Conservation (phyloP, 2,329 filamentous ascomycete genomes). For the Cercospora sp. region DNA sequence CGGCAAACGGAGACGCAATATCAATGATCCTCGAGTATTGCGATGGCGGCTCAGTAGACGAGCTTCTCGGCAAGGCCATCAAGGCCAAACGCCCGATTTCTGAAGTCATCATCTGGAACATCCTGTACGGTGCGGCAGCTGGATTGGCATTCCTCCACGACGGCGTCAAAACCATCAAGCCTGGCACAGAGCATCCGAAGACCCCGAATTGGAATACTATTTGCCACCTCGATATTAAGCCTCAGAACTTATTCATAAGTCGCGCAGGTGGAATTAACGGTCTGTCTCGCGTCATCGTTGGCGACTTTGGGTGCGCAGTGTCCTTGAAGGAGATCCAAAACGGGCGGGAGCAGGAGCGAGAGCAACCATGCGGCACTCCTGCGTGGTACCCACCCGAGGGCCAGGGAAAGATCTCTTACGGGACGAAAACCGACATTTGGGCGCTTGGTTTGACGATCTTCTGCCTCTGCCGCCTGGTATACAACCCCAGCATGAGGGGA, state of each 20-base stretch:
- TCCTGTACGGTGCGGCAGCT: conserved; percentile 15
- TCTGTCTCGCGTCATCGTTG: conserved; percentile 20
- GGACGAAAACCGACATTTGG: conserved; percentile 25
- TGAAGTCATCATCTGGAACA: conserved; percentile 16
- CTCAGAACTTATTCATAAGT: conserved; percentile 24
- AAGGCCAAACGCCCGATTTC: background rate
- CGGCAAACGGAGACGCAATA: background rate
- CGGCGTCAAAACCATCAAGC: conserved; percentile 14
- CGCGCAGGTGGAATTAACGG: background rate
- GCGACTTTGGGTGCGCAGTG: conserved; percentile 28
- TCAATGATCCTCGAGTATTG: conserved; percentile 22
- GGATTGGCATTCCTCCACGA: conserved; percentile 39
- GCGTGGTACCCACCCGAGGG: conserved; percentile 27
- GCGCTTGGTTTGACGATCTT: conserved; percentile 22
- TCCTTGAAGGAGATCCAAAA: conserved; percentile 14
- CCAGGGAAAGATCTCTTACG: conserved; percentile 12
- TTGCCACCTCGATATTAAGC: conserved; percentile 24
- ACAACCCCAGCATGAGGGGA: background rate
- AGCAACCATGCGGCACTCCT: conserved; percentile 21
- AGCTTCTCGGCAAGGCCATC: background rate
- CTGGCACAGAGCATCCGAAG: background rate
- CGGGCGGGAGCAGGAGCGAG: conserved; percentile 9
- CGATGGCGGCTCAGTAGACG: conserved; percentile 15
- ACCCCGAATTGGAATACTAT: conserved; percentile 22
- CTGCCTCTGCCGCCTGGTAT: conserved; percentile 5